These are phyloP conservation scores for Aspergillus calidoustus DNA, from an alignment of 2,329 filamentous ascomycete genomes.

Conservation along the genomic window DNA sequence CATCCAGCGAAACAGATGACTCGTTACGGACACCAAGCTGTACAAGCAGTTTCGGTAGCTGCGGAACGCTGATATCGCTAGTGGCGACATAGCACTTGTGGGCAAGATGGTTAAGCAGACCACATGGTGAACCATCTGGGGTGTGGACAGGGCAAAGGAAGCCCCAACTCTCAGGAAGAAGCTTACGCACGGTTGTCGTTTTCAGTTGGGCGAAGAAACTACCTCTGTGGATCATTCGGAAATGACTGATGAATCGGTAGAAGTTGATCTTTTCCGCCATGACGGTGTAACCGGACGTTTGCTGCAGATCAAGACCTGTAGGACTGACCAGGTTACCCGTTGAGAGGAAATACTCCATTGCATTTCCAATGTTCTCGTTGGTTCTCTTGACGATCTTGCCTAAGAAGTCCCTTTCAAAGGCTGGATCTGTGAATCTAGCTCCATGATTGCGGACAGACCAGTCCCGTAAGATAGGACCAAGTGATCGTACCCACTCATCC, in stretches of 20 bases:
- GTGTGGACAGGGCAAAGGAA: constrained; percentile 98
- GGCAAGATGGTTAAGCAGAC: constrained; percentile 89
- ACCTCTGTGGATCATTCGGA: constrained; percentile 98
- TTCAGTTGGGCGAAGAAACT: constrained; percentile 98
- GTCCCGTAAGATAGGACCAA: constrained; percentile 58
- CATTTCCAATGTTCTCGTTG: constrained; percentile 85
- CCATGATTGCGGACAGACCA: constrained; percentile 59
- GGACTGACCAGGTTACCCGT: constrained; percentile 92
- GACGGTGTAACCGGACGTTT: constrained; percentile 92
- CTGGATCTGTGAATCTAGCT: constrained; percentile 70
- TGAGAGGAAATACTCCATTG: constrained; percentile 92
- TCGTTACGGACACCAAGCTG: constrained; percentile 78
- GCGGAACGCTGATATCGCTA: constrained; percentile 71
- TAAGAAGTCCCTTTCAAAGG: constrained; percentile 80
- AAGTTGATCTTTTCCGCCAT: constrained; percentile 99
- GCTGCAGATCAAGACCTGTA: constrained; percentile 90
- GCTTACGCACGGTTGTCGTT: constrained; percentile 93
- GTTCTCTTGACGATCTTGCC: constrained; percentile 76
- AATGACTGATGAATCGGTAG: constrained; percentile 96
- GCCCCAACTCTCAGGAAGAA: constrained; percentile 96
- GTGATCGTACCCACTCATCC: constrained; percentile 82
- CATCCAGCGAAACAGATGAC: constrained; percentile 77
- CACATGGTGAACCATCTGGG: constrained; percentile 93
- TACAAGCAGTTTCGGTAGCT: constrained; percentile 72
- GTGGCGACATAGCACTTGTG: constrained; percentile 95